Conservation (phyloP, 2,329 filamentous ascomycete species). For the Cercospora brassicicola region DNA sequence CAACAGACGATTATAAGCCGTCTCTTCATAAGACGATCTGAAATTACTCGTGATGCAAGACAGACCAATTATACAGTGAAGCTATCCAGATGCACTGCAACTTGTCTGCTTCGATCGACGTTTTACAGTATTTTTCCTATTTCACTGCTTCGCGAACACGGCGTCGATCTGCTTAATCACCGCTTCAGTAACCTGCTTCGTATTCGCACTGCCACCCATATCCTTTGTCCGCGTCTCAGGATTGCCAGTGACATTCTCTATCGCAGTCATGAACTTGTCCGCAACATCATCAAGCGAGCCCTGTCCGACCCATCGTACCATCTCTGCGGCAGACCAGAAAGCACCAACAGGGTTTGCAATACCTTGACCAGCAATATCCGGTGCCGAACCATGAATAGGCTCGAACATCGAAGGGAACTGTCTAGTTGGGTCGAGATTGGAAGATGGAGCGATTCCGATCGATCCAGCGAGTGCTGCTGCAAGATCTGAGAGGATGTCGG, state of each 20-base stretch:
- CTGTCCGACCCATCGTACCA: constrained; percentile 63
- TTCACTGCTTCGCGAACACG: constrained; percentile 36
- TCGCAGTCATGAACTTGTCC: constrained; percentile 57
- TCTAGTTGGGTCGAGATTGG: constrained; percentile 65
- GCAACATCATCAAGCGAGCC: constrained; percentile 54
- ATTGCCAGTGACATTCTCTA: constrained; percentile 61
- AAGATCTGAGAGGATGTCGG: constrained; percentile 61
- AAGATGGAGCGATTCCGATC: constrained; percentile 71
- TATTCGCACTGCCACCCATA: constrained; percentile 59
- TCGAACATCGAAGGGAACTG: constrained; percentile 63
- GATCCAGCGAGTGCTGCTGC: constrained; percentile 69
- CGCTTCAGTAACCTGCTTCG: constrained; percentile 60
- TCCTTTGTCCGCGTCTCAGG: constrained; percentile 57
- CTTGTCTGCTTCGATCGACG: not conserved
- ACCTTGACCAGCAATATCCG: constrained; percentile 63
- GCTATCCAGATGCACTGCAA: not conserved
- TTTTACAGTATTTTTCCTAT: not conserved
- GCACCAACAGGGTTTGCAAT: constrained; percentile 65
- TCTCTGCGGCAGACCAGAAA: constrained; percentile 69
- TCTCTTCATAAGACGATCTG: not conserved
- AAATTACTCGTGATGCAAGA: not conserved
- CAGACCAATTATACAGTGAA: not conserved
- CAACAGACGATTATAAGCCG: not conserved
- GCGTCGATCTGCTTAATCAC: constrained; percentile 55
- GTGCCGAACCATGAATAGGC: constrained; percentile 52